Conservation (phyloP, 345 rosid genomes). For the Cardamine occulta region DNA sequence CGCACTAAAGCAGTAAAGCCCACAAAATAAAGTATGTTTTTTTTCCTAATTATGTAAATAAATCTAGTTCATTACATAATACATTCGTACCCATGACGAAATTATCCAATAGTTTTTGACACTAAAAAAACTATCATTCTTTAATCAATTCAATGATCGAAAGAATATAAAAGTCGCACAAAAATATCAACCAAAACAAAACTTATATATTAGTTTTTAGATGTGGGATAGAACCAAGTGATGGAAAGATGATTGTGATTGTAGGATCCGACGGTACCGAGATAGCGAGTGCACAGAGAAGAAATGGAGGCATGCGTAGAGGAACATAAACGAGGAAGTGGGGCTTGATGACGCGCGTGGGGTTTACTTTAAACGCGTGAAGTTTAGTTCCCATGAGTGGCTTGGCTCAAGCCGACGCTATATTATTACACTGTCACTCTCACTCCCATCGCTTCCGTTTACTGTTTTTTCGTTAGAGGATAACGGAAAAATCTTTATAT, state of each 20-base stretch:
- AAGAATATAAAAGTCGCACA: neutral
- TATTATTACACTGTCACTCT: slow-evolving; percentile 17
- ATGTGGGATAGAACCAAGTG: neutral
- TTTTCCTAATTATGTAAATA: neutral
- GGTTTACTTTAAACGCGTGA: slow-evolving; percentile 39
- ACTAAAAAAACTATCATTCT: neutral
- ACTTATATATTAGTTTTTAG: neutral
- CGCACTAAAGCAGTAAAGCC: slow-evolving; percentile 36
- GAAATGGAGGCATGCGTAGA: slow-evolving; percentile 23
- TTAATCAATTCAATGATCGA: neutral
- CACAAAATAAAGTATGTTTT: neutral
- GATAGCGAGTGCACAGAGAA: slow-evolving; percentile 16
- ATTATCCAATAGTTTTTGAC: slow-evolving; percentile 2
- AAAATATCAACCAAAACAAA: too few relatives aligned
- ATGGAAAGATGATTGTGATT: slow-evolving; percentile 23
- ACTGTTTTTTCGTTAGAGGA: slow-evolving; percentile 12
- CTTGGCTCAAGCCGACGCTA: slow-evolving; percentile 29
- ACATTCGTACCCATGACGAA: slow-evolving; percentile 27
- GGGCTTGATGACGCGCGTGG: slow-evolving; percentile 42
- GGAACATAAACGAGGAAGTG: slow-evolving; percentile 18
- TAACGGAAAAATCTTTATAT: neutral
- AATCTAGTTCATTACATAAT: slow-evolving; percentile 6
- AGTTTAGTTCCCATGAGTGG: slow-evolving; percentile 9
- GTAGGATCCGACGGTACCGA: slow-evolving; percentile 14
- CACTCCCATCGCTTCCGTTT: slow-evolving; percentile 21